Evolutionary conservation across 352 stramenopile species (phyloP).

Genomic region (Globisporangium heterothallicum): DNA sequence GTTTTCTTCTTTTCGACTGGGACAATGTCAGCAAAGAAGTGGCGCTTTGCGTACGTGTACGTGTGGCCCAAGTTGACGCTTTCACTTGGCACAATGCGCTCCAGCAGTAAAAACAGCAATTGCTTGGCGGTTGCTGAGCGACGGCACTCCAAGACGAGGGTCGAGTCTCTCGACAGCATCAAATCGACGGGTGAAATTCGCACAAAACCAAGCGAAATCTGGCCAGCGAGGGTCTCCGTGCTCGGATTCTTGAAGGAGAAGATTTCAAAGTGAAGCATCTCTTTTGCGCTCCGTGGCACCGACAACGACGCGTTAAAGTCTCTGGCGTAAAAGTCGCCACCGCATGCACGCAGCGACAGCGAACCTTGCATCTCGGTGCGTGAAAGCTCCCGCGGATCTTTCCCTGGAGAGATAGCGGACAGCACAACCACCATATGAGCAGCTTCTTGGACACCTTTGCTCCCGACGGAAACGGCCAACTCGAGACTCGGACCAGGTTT

Average conservation of each 20-base stretch:
- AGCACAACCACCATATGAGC: conserved; percentile 75
- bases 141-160: conserved; percentile 65
- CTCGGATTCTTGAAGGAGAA: conserved; percentile 54
- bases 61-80: conserved; percentile 65
- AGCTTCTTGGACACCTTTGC: conserved; percentile 57
- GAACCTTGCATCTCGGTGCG: conserved; percentile 75
- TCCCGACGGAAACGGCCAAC: conserved; percentile 70
- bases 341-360: conserved; percentile 61
- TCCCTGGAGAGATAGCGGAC: conserved; percentile 42
- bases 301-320: conserved; percentile 76
- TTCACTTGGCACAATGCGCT: conserved; percentile 61
- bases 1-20: conserved; percentile 43
- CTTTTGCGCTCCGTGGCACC: conserved; percentile 51
- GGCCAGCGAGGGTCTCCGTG: conserved; percentile 44
- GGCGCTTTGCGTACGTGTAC: conserved; percentile 75
- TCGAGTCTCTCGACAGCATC: conserved; percentile 70
- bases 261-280: conserved; percentile 79
- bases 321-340: conserved; percentile 65
- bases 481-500: conserved; percentile 60
- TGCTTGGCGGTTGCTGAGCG: conserved; percentile 41
- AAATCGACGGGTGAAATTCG: conserved; percentile 67
- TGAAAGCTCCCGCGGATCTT: conserved; percentile 51
- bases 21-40: conserved; percentile 75
- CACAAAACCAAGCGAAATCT: conserved; percentile 72
- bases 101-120: conserved; percentile 68